Evolutionary conservation across 768 basidiomycete genomes (phyloP), one percentile per base, ranked within the genome.

Genomic region (Serendipita vermifera): DNA sequence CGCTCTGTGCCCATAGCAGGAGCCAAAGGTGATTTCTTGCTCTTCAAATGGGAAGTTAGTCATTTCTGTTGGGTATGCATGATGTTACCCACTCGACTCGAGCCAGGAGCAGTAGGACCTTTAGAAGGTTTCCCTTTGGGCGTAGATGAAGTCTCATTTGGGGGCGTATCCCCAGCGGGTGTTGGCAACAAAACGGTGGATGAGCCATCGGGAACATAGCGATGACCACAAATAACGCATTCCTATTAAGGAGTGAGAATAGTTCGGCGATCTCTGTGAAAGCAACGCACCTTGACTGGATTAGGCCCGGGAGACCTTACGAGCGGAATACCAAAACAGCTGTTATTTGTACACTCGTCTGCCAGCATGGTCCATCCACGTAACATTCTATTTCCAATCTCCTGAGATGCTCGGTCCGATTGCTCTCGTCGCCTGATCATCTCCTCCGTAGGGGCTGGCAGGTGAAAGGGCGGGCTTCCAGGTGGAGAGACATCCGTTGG

Each of bases 331-430:
- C 87, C 87, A 67, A 80, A 83, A 64, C 90, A 92, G 22, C 69
- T 65, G 3, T 65, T 61, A 62, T 78, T 83, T 0, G 80, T 78
- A 64, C 90, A 92, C 69, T 89, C 87, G 33, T 91, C 87, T 22
- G 76, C 86, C n/a, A 92, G 73, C 85, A 92, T 87, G 0, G 89
- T 80, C 86, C 87, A 92, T 36, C 85, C 89, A 62, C 79, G 81
- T 41, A 92, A 69, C 58, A 92, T 72, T 24, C 80, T 77, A 59
- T 78, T 82, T 39, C 85, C 90, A 29, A 92, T 86, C 63, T 85
- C 84, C 53, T 80, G 69, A 2, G 87, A 87, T 14, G 90, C 89
- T 36, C 67, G 70, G 65, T 92, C 88, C 2, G 86, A 87, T 66
- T 91, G 88, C 58, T 82, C 80, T 55, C 89, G 79, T 29, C 89